Conservation (phyloP, 176 grass and related monocot genomes). For the Musa schizocarpa region DNA sequence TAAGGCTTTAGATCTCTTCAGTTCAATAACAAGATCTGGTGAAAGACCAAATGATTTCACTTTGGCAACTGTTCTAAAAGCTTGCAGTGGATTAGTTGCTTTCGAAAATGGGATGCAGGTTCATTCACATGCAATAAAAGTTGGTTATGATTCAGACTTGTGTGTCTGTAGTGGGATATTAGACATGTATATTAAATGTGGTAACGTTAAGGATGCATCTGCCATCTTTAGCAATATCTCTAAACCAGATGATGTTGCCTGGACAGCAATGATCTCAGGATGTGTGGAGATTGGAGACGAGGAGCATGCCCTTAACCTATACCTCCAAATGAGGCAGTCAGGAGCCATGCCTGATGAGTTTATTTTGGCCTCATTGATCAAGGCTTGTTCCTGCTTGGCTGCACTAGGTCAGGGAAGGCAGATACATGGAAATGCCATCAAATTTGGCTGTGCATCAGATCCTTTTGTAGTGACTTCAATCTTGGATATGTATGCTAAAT, state of each 20-base stretch:
- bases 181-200: slow-evolving; percentile 22
- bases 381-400: slow-evolving; percentile 24
- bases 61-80: slow-evolving; percentile 21
- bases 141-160: slow-evolving; percentile 21
- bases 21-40: slow-evolving; percentile 10
- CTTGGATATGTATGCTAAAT: slow-evolving; percentile 32
- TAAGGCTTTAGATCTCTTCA: slow-evolving; percentile 15
- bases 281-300: slow-evolving; percentile 25
- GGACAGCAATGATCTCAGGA: slow-evolving; percentile 22
- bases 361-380: slow-evolving; percentile 18
- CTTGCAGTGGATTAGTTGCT: slow-evolving; percentile 17
- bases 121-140: slow-evolving; percentile 6
- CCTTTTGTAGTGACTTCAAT: slow-evolving; percentile 25
- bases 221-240: slow-evolving; percentile 8
- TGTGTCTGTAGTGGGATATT: slow-evolving; percentile 20
- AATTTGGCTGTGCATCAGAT: slow-evolving; percentile 20
- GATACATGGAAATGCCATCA: slow-evolving; percentile 25
- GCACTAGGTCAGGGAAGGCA: slow-evolving; percentile 21
- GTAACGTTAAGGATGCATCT: slow-evolving; percentile 2
- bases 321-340: slow-evolving; percentile 24
- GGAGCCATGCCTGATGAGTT: slow-evolving; percentile 19
- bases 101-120: slow-evolving; percentile 16
- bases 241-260: slow-evolving; percentile 21
- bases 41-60: slow-evolving; percentile 23
- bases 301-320: slow-evolving; percentile 15